Conservation (phyloP, 805 yeast species). For the Scheffersomyces stipitis region DNA sequence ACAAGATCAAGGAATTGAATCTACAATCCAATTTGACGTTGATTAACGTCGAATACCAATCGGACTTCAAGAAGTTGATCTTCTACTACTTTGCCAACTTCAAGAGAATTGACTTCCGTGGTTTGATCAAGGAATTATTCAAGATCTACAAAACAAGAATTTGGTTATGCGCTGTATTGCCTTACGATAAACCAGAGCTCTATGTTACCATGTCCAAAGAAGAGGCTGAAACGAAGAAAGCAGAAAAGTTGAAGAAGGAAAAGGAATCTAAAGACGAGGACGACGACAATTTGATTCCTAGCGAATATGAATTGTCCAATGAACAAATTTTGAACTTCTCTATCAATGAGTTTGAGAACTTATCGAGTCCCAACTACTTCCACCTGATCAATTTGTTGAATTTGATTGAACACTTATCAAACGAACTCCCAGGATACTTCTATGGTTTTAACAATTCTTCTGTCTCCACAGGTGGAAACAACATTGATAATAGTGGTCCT, state of each 20-base stretch:
- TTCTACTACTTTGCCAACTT: constrained; percentile 48
- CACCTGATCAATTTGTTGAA: constrained; percentile 51
- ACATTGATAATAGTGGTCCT: background rate
- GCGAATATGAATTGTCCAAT: constrained; percentile 38
- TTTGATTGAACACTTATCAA: constrained; percentile 44
- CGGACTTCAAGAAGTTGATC: constrained; percentile 45
- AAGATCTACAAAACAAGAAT: constrained; percentile 47
- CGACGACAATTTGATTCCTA: constrained; percentile 23
- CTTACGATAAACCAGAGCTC: constrained; percentile 35
- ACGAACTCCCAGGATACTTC: constrained; percentile 42
- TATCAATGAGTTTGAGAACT: constrained; percentile 41
- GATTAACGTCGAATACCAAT: constrained; percentile 46
- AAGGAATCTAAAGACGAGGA: background rate
- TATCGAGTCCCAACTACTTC: constrained; percentile 48
- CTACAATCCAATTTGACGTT: constrained; percentile 39
- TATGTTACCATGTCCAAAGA: constrained; percentile 14
- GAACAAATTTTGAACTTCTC: constrained; percentile 44
- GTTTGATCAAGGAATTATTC: constrained; percentile 44
- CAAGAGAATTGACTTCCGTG: constrained; percentile 44
- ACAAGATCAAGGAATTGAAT: constrained; percentile 47
- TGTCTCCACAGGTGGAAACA: no score
- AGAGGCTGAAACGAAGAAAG: constrained; percentile 3
- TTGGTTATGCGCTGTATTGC: constrained; percentile 49
- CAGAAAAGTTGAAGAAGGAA: constrained; percentile 7
- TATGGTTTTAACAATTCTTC: constrained; percentile 35